Evolutionary conservation across 495 filamentous ascomycete species (phyloP).

Genomic region (Penicillium verhagenii): DNA sequence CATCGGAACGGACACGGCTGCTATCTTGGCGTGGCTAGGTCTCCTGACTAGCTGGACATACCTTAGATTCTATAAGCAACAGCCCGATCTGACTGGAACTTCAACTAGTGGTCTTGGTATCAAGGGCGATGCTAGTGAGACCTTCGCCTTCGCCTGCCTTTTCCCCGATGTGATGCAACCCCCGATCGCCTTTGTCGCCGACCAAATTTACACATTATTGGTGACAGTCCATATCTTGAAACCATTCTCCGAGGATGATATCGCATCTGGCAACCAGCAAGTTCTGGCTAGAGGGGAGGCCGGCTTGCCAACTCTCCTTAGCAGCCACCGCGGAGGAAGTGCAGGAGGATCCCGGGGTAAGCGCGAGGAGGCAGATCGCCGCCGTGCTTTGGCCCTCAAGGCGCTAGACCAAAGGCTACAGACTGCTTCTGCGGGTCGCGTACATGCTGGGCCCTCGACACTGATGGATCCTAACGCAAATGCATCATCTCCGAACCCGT

Average conservation of each 20-base stretch:
- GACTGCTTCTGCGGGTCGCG: slow-evolving; percentile 62
- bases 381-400: slow-evolving; percentile 84
- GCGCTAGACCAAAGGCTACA: slow-evolving; percentile 89
- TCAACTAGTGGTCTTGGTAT: slow-evolving; percentile 50
- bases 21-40: slow-evolving; percentile 76
- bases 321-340: slow-evolving; percentile 37
- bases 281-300: slow-evolving; percentile 66
- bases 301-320: slow-evolving; percentile 61
- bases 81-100: slow-evolving; percentile 57
- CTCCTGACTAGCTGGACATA: slow-evolving; percentile 93
- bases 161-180: slow-evolving; percentile 87
- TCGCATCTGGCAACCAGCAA: slow-evolving; percentile 74
- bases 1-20: slow-evolving; percentile 79
- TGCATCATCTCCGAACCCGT: slow-evolving; percentile 30
- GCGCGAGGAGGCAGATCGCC: slow-evolving; percentile 87
- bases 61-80: slow-evolving; percentile 91
- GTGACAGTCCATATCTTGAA: slow-evolving; percentile 73
- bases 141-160: slow-evolving; percentile 91
- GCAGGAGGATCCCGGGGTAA: slow-evolving; percentile 49
- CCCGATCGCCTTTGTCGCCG: slow-evolving; percentile 68
- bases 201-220: slow-evolving; percentile 70
- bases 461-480: slow-evolving; percentile 43
- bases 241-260: slow-evolving; percentile 83
- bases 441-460: slow-evolving; percentile 29
- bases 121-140: slow-evolving; percentile 89